These are phyloP conservation scores for Castanospermum australe DNA, from an alignment of 306 rosid genomes.

Conservation along the genomic window DNA sequence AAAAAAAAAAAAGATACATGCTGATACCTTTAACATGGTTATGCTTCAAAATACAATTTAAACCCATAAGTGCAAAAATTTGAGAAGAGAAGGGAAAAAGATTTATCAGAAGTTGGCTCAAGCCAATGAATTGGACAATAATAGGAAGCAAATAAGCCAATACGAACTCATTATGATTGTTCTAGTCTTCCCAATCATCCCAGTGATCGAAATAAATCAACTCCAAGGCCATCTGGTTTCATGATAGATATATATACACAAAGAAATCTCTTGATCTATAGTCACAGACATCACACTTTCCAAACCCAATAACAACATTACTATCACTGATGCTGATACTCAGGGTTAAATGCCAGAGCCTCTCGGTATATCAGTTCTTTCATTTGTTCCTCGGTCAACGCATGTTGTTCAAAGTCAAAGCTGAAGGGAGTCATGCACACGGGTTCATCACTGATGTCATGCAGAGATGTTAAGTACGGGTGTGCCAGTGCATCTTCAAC, in stretches of 20 bases:
- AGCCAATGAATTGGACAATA: constrained; percentile 40
- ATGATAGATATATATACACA: constrained; percentile 59
- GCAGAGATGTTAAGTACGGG: constrained; percentile 91
- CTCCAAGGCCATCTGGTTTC: constrained; percentile 55
- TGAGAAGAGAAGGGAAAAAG: neutral
- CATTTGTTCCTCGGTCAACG: constrained; percentile 94
- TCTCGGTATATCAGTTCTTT: constrained; percentile 88
- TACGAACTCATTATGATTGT: constrained; percentile 41
- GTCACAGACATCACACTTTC: constrained; percentile 39
- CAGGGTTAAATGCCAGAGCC: constrained; percentile 94
- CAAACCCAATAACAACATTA: constrained; percentile 33
- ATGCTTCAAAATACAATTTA: neutral
- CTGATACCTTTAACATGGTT: neutral
- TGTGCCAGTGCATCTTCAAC: constrained; percentile 95
- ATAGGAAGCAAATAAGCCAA: constrained; percentile 36
- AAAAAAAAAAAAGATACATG: neutral
- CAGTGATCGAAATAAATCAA: constrained; percentile 32
- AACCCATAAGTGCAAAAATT: neutral
- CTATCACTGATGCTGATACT: constrained; percentile 61
- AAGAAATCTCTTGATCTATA: constrained; percentile 46
- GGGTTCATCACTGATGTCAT: constrained; percentile 97
- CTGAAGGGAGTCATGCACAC: constrained; percentile 92
- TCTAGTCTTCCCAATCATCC: constrained; percentile 38
- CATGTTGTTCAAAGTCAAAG: constrained; percentile 98
- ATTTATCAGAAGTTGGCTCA: constrained; percentile 29